Base-by-base conservation (phyloP, 495 filamentous ascomycete species). In the Penicillium daleae region DNA sequence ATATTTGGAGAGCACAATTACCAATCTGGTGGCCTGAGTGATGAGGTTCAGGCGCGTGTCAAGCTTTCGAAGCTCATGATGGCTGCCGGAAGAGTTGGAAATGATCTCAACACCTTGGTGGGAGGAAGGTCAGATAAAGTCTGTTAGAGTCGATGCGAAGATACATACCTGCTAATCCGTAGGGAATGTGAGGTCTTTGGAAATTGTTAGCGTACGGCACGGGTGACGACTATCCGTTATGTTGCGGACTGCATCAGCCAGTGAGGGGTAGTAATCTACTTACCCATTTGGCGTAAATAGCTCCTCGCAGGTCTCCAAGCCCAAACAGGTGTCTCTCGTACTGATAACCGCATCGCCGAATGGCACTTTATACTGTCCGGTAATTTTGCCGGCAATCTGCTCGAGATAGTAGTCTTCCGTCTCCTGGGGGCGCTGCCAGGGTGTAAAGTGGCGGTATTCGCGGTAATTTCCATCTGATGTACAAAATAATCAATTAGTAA, bases 311-410 rank as follows among this genome's bases (percentile, higher is more conserved):
- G 90, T 92, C 72, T 95, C 91, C 4, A 82, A 76, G 7, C 85
- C 91, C 19, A 96, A 66, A 64, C 82, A 85, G 0, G 89, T 92
- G 65, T 96, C 92, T 17, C 77, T 75, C 6, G 90, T 92, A 26
- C 77, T 83, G 46, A 97, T 85, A 9, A 94, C 84, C 6, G 83
- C 87, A 77, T 97, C 92, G 1, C 92, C 92, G 70, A 96, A 85
- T 2, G 85, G 80, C 3, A 92, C 88, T 53, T 85, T 83, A 29
- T 76, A 83, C 29, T 81, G 74, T 13, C 90, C 90, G 31, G 84
- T 84, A 17, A 91, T 68, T 12, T 86, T 80, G 24, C 81, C 75
- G 6, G 93, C 82, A 57, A 84, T 83, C 19, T 80, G 80, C n/a
- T 89, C 88, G 0, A 97, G 78, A 56, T 90, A 85, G 71, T 88